These are phyloP conservation scores for Neonothopanus nambi DNA, from an alignment of 1,284 basidiomycete species.

Conservation along the genomic window DNA sequence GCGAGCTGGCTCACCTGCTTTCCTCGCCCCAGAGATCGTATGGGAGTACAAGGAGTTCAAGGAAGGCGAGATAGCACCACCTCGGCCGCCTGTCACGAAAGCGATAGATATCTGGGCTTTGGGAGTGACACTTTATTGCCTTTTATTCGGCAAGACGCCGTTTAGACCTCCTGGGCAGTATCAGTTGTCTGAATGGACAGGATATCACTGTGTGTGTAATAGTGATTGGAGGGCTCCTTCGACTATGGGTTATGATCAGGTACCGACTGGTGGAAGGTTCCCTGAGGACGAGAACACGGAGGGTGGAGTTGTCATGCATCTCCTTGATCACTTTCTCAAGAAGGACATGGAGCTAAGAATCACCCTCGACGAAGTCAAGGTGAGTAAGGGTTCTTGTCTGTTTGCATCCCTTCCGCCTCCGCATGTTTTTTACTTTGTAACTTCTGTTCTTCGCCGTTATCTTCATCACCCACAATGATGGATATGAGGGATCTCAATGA, in stretches of 20 bases:
- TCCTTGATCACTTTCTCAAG: slow-evolving; percentile 78
- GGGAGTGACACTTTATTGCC: slow-evolving; percentile 95
- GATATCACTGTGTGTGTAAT: slow-evolving; percentile 85
- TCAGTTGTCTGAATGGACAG: slow-evolving; percentile 65
- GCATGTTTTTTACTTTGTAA: not conserved
- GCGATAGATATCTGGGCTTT: slow-evolving; percentile 99
- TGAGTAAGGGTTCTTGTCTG: slow-evolving; percentile 36
- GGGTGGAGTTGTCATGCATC: slow-evolving; percentile 52
- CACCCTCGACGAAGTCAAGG: slow-evolving; percentile 85
- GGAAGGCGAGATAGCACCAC: slow-evolving; percentile 25
- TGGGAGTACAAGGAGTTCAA: slow-evolving; percentile 48
- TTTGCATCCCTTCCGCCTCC: not conserved
- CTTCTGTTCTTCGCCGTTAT: not conserved
- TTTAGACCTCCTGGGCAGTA: slow-evolving; percentile 46
- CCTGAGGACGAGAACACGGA: slow-evolving; percentile 28
- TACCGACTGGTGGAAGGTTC: slow-evolving; percentile 63
- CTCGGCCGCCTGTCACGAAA: slow-evolving; percentile 81
- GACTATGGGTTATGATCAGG: slow-evolving; percentile 74
- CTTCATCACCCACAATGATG: no score
- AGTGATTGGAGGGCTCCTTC: slow-evolving; percentile 74
- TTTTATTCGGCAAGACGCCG: slow-evolving; percentile 85
- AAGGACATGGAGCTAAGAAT: slow-evolving; percentile 84
- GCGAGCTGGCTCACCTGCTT: slow-evolving; percentile 97
- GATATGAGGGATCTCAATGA: no score
- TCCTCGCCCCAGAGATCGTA: slow-evolving; percentile 95